phyloP scores from a whole-genome alignment of 257 asterid genomes.

The Schizonepeta tenuifolia region DNA sequence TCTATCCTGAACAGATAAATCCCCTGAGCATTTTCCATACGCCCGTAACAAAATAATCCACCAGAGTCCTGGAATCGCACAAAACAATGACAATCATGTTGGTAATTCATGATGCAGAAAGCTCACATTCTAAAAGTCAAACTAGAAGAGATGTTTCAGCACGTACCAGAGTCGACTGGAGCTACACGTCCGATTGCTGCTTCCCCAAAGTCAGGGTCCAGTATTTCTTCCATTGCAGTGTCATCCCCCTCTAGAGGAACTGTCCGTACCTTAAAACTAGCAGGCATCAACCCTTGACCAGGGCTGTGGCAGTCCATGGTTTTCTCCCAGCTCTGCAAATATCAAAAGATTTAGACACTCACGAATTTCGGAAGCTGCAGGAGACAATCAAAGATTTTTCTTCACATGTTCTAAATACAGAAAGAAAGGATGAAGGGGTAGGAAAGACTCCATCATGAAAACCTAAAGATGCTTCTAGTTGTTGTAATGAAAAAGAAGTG shows the following conservation, averaged over 20 bases:
- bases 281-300: constrained; percentile 87
- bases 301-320: constrained; percentile 88
- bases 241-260: constrained; percentile 68
- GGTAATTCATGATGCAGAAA: constrained; percentile 12
- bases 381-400: background rate
- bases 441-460: background rate
- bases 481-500: background rate
- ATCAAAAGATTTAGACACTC: background rate
- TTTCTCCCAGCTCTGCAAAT: constrained; percentile 78
- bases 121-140: constrained; percentile 10
- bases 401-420: background rate
- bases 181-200: constrained; percentile 89
- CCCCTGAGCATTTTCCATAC: constrained; percentile 80
- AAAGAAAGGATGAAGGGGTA: background rate
- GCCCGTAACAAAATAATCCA: constrained; percentile 85
- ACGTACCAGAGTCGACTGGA: constrained; percentile 75
- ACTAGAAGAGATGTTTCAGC: constrained; percentile 11
- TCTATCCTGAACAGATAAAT: constrained; percentile 73
- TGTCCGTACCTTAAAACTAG: constrained; percentile 77
- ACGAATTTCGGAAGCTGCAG: background rate
- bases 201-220: constrained; percentile 86
- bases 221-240: constrained; percentile 64
- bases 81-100: constrained; percentile 15
- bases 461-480: background rate
- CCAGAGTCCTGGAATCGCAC: constrained; percentile 64